Evolutionary conservation across 2,329 filamentous ascomycete species (phyloP), one percentile per base, ranked within the genome.

Genomic region (Paecilomyces sp.): DNA sequence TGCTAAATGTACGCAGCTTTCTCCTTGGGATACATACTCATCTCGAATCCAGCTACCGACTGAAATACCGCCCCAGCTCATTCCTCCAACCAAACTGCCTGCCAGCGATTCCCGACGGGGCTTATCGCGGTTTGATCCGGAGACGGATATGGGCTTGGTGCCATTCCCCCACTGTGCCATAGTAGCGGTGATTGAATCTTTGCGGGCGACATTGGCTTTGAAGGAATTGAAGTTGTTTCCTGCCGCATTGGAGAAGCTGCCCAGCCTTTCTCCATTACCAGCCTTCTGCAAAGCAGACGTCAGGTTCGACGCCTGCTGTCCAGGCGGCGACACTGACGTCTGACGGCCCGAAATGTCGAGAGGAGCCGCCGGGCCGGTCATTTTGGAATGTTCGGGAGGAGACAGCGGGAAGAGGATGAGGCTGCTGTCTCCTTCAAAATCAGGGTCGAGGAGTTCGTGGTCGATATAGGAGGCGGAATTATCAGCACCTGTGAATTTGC

Each of bases 41-140:
- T 99, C 93, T 75, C 91, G 85, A 75, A 99, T 94, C 82, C 95
- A 97, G 71, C 93, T 97, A 63, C 93, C 93, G 65, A 97, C 91
- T 8, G 93, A 97, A 62, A 96, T 86, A 65, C 92, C 93, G 71
- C 93, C 93, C 92, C 93, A 99, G 77, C 92, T 97, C 88, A 96
- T 92, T 68, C 93, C 92, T 64, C 87, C 89, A 57, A 84, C 79
- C 62, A 87, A 75, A 70, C 85, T 87, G 65, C 85, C 83, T 47
- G 83, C 83, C 63, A 83, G 77, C 72, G 83, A 85, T 72, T 87
- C 83, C 65, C 85, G 75, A 63, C 84, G 77, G 57, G 77, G 77
- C 60, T 80, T 79, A 62, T 83, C 82, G 64, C 73, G 73, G 63
- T 75, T 76, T 25, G 73, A 76, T 52, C 72, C 77, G 62, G 78